phyloP scores from a whole-genome alignment of 2,329 filamentous ascomycete genomes.

The Acrocalymma vagum region DNA sequence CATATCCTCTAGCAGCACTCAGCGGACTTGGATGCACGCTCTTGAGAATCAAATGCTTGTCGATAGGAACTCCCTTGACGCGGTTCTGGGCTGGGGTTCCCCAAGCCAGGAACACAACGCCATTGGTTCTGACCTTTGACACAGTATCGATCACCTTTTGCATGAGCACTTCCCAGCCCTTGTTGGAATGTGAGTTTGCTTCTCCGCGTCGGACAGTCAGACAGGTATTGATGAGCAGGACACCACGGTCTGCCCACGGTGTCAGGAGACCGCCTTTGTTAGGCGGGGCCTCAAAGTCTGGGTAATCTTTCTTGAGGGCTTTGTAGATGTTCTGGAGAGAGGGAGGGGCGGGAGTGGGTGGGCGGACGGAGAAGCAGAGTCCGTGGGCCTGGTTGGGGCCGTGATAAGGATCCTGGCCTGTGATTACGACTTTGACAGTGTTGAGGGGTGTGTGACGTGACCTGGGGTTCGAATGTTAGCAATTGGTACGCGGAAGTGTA shows the following conservation, averaged over 20 bases:
- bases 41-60: conserved; percentile 82
- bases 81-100: conserved; percentile 84
- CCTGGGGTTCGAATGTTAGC: conserved; percentile 61
- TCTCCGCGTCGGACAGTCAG: conserved; percentile 91
- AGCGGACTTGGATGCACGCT: conserved; percentile 94
- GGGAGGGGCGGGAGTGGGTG: conserved; percentile 86
- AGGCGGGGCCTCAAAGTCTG: conserved; percentile 76
- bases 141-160: conserved; percentile 91
- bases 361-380: conserved; percentile 91
- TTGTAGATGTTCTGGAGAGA: conserved; percentile 95
- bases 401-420: conserved; percentile 98
- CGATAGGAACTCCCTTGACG: conserved; percentile 75
- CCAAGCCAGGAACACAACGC: conserved; percentile 97
- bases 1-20: conserved; percentile 82
- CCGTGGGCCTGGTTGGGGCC: conserved; percentile 95
- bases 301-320: conserved; percentile 87
- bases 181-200: conserved; percentile 83
- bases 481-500: conserved; percentile 2
- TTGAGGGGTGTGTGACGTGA: conserved; percentile 90
- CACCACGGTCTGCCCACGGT: conserved; percentile 92
- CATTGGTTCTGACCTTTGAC: conserved; percentile 75
- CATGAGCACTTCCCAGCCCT: conserved; percentile 93
- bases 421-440: conserved; percentile 88
- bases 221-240: conserved; percentile 93
- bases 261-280: conserved; percentile 84